phyloP scores from a whole-genome alignment of 345 rosid genomes.

The Arabidopsis thaliana region TAIR10.1 NC_003070.9:24065501-24066000 shows the following conservation, averaged over 20 bases:
- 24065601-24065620: conserved; percentile 91
- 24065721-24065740: conserved; percentile 1
- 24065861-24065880: conserved; percentile 53
- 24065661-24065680: conserved; percentile 1
- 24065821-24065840: conserved; percentile 81
- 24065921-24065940: background rate
- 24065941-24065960: conserved; percentile 3
- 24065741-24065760: conserved; percentile 52
- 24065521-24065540: background rate
- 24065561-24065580: conserved; percentile 77
- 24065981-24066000: conserved; percentile 78
- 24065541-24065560: conserved; percentile 43
- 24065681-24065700: background rate
- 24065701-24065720: conserved; percentile 8
- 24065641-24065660: conserved; percentile 35
- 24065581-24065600: conserved; percentile 93
- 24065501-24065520: background rate
- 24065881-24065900: conserved; percentile 63
- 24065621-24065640: conserved; percentile 80
- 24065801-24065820: conserved; percentile 88
- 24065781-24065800: conserved; percentile 88
- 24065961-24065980: conserved; percentile 50
- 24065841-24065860: conserved; percentile 75
- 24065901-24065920: background rate
- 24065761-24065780: conserved; percentile 73